Evolutionary conservation across 2,329 filamentous ascomycete genomes (phyloP).

Genomic region (Trichoderma citrinoviride): DNA sequence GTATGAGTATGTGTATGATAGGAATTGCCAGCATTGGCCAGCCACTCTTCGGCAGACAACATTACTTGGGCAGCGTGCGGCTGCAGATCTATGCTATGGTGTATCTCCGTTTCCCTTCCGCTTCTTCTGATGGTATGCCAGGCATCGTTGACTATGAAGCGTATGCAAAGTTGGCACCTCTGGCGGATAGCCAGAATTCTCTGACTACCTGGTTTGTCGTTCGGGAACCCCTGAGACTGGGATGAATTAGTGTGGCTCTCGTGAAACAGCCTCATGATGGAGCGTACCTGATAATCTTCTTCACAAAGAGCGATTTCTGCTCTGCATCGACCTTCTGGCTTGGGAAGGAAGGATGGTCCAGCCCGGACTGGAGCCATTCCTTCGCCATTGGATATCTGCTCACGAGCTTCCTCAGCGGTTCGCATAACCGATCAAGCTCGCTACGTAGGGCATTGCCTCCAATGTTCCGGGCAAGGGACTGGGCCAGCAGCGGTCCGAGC

Average conservation of each 20-base stretch:
- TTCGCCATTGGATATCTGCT: conserved; percentile 54
- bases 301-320: conserved; percentile 63
- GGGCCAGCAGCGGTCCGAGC: conserved; percentile 60
- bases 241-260: neutral
- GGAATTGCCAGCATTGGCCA: neutral
- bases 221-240: conserved; percentile 60
- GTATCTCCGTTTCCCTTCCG: neutral
- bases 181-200: conserved; percentile 70
- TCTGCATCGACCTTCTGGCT: conserved; percentile 56
- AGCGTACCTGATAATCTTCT: conserved; percentile 60
- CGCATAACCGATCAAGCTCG: conserved; percentile 68
- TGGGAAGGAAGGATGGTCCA: conserved; percentile 56
- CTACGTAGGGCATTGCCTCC: conserved; percentile 67
- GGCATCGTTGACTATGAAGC: conserved; percentile 43
- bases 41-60: neutral
- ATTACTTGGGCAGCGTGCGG: neutral
- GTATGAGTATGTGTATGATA: neutral
- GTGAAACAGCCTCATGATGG: neutral
- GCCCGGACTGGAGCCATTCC: conserved; percentile 60
- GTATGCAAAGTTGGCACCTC: conserved; percentile 61
- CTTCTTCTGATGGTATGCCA: neutral
- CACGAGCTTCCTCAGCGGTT: conserved; percentile 68
- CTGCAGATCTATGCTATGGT: neutral
- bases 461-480: conserved; percentile 62
- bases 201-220: conserved; percentile 65